A percentile compares a stretch with the other conserved stretches of the same genome.
These are phyloP conservation scores for Setaria viridis DNA, from an alignment of 202 grass and related monocot species.

Conservation along the genomic window DNA sequence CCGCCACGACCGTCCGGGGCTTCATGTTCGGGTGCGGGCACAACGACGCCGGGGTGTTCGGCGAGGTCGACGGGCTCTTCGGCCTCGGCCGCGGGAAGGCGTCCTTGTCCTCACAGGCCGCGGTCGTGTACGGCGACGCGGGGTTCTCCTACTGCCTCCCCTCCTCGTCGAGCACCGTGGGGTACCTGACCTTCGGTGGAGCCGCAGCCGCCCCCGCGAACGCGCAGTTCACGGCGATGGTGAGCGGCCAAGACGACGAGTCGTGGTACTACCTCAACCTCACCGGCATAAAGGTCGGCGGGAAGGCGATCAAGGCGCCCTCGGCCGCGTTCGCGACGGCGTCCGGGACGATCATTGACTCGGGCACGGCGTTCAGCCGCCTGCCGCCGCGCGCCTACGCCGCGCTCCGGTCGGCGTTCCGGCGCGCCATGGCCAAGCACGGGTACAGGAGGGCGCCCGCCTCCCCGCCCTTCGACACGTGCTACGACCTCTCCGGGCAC, in stretches of 20 bases:
- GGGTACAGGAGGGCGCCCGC: conserved; percentile 32
- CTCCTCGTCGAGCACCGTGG: conserved; percentile 50
- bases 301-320: conserved; percentile 37
- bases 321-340: conserved; percentile 32
- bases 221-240: conserved; percentile 60
- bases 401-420: conserved; percentile 48
- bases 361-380: conserved; percentile 79
- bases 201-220: conserved; percentile 13
- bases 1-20: conserved; percentile 24
- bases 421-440: conserved; percentile 54
- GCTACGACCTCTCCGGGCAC: conserved; percentile 70
- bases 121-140: conserved; percentile 38
- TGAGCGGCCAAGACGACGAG: neutral
- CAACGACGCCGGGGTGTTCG: conserved; percentile 58
- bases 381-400: conserved; percentile 63
- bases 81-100: conserved; percentile 62
- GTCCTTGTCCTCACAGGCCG: conserved; percentile 62
- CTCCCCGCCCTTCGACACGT: conserved; percentile 68
- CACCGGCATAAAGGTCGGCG: conserved; percentile 56
- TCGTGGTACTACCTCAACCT: conserved; percentile 70
- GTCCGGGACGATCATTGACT: conserved; percentile 67
- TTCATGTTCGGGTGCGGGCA: conserved; percentile 86
- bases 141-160: conserved; percentile 87
- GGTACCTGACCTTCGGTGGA: conserved; percentile 63
- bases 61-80: conserved; percentile 57